Percentiles rank a stretch among this genome's conserved stretches.
These are phyloP conservation scores for Macrophomina tecta DNA, from an alignment of 2,329 filamentous ascomycete genomes.

Conservation along the genomic window DNA sequence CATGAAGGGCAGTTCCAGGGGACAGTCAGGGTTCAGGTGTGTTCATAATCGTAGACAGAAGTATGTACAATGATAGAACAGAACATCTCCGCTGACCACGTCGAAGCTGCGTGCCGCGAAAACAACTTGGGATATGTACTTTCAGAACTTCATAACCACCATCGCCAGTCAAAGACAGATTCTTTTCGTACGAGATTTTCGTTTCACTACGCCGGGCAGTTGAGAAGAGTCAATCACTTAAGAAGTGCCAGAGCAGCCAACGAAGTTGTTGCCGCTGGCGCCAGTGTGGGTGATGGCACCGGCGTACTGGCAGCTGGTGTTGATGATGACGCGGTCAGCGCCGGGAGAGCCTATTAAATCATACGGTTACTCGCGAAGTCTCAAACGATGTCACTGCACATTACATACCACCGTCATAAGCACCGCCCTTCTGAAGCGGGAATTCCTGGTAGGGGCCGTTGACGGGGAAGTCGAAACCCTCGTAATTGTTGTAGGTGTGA, in stretches of 20 bases:
- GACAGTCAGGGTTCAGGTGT: too few species aligned
- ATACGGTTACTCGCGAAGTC: not conserved
- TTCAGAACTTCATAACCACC: not conserved
- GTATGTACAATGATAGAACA: not conserved
- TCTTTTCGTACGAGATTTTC: not conserved
- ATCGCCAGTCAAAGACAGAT: not conserved
- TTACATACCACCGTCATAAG: slow-evolving; percentile 62
- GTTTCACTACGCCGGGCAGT: not conserved
- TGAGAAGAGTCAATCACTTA: slow-evolving; percentile 30
- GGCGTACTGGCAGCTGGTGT: slow-evolving; percentile 60
- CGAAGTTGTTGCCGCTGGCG: slow-evolving; percentile 71
- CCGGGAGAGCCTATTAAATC: slow-evolving; percentile 62
- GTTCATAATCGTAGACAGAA: not conserved
- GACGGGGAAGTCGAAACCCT: slow-evolving; percentile 66
- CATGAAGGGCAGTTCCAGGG: too few species aligned
- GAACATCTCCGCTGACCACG: not conserved
- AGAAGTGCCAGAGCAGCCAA: slow-evolving; percentile 60
- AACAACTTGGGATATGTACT: not conserved
- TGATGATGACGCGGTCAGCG: slow-evolving; percentile 71
- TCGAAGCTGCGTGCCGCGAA: not conserved
- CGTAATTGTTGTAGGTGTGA: slow-evolving; percentile 66
- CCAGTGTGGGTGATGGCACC: slow-evolving; percentile 74
- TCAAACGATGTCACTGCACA: not conserved
- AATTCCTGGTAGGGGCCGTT: slow-evolving; percentile 68
- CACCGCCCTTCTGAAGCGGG: slow-evolving; percentile 59